phyloP scores from a whole-genome alignment of 2,329 filamentous ascomycete species.

The Alternaria ethzedia region DNA sequence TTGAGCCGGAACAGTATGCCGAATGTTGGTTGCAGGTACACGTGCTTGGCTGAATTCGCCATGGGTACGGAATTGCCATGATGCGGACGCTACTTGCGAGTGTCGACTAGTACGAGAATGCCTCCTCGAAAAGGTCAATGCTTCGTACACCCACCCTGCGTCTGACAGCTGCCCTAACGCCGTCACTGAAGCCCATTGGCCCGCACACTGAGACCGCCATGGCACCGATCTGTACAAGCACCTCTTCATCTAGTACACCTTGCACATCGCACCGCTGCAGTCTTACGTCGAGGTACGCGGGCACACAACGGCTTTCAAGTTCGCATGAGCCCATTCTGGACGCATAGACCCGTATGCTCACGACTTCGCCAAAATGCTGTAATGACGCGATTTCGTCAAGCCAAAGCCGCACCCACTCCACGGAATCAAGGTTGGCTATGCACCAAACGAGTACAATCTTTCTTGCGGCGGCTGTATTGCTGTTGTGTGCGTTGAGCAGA shows the following conservation, averaged over 20 bases:
- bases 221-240: conserved; percentile 77
- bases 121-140: conserved; percentile 78
- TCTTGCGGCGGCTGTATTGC: conserved; percentile 76
- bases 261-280: conserved; percentile 80
- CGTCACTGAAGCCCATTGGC: conserved; percentile 72
- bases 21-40: not conserved
- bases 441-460: conserved; percentile 85
- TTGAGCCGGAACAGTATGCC: not conserved
- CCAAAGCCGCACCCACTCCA: conserved; percentile 90
- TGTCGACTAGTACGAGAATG: conserved; percentile 63
- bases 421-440: conserved; percentile 78
- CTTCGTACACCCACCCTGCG: conserved; percentile 65
- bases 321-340: conserved; percentile 79
- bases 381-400: conserved; percentile 80
- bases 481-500: conserved; percentile 56
- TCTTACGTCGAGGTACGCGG: conserved; percentile 74
- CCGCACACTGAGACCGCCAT: conserved; percentile 85
- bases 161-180: conserved; percentile 70
- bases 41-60: not conserved
- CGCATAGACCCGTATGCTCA: conserved; percentile 84
- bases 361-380: conserved; percentile 76
- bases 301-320: conserved; percentile 64
- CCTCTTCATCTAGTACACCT: conserved; percentile 76
- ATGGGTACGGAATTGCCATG: not conserved
- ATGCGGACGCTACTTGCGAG: not conserved